Base-by-base conservation (phyloP, 2,329 filamentous ascomycete species). In the Clonostachys sp. region DNA sequence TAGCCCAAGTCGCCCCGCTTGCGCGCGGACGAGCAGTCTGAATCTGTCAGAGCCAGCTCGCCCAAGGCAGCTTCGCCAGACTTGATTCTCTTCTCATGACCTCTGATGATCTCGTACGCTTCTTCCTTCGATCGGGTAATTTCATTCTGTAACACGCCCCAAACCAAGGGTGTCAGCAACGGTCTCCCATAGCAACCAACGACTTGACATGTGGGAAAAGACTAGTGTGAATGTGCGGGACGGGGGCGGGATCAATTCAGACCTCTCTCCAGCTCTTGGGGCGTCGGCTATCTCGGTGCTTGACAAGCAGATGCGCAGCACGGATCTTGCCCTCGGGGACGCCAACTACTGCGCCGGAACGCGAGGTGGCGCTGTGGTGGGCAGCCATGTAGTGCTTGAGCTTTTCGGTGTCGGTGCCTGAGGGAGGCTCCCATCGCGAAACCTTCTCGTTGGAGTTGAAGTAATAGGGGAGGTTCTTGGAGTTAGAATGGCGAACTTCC, bases 381-480 rank as follows among this genome's bases (percentile, higher is more conserved):
- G 80, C 77, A 36, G 88, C 90, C 91, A 99, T 97, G 76, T 95
- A 96, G 52, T 82, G 69, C 78, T 96, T 97, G 55, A 99, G 82
- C 71, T 87, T 90, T 58, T 96, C 91, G 49, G 88, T 88, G 71
- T 99, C 89, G 57, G 91, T 94, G 54, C 86, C 89, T 41, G 81
- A 67, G 9, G 94, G 94, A 4, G 94, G 92, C 65, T 97, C 94
- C 94, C 94, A 99, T 71, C 89, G 83, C 53, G 94, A 97, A 64
- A 90, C 84, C 67, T 91, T 92, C 53, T 90, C 89, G 57, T 72
- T 73, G 42, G 86, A 75, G 71, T 96, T 95, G 86, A 96, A 97
- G 77, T 97, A 99, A 78, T 99, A 99, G 36, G 94, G 94, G 35
- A 97, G 86, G 72, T 95, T 95, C 77, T 96, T 97, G 70, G 90